Evolutionary conservation across 2,329 filamentous ascomycete genomes (phyloP).

Genomic region (Colletotrichum trifolii): DNA sequence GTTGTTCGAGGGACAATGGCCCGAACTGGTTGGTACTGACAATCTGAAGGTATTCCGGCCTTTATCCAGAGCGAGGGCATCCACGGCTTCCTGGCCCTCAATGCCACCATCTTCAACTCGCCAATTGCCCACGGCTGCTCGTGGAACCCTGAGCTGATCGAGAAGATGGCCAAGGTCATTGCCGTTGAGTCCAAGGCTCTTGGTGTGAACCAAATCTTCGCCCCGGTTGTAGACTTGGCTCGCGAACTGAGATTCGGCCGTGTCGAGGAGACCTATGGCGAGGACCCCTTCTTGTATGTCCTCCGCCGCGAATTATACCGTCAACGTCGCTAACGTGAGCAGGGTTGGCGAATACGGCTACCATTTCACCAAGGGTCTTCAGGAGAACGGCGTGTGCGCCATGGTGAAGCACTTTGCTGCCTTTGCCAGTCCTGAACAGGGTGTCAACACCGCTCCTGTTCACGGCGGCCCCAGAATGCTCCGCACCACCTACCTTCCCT

Average conservation of each 20-base stretch:
- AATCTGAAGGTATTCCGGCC: constrained; percentile 76
- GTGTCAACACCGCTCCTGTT: constrained; percentile 73
- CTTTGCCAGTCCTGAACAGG: constrained; percentile 76
- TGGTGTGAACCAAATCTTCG: constrained; percentile 79
- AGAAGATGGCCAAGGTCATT: constrained; percentile 75
- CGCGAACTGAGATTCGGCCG: constrained; percentile 77
- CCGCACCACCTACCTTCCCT: constrained; percentile 65
- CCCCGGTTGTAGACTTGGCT: constrained; percentile 76
- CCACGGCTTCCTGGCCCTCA: constrained; percentile 77
- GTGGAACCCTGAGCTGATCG: constrained; percentile 72
- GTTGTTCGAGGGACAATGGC: constrained; percentile 6
- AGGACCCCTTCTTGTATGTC: constrained; percentile 71
- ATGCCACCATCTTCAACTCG: constrained; percentile 83
- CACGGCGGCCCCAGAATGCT: constrained; percentile 65
- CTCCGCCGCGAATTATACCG: too few species aligned
- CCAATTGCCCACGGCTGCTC: constrained; percentile 79
- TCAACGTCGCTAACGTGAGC: constrained; percentile 1
- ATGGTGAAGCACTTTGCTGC: constrained; percentile 83
- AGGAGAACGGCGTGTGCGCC: constrained; percentile 73
- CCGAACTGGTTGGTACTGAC: constrained; percentile 42
- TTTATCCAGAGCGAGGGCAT: constrained; percentile 81
- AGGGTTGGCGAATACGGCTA: constrained; percentile 74
- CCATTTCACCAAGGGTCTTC: constrained; percentile 66
- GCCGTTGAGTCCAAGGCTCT: constrained; percentile 73
- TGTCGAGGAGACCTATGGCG: constrained; percentile 79